phyloP scores from a whole-genome alignment of 2,329 filamentous ascomycete genomes.

The Purpureocillium takamizusanense region DNA sequence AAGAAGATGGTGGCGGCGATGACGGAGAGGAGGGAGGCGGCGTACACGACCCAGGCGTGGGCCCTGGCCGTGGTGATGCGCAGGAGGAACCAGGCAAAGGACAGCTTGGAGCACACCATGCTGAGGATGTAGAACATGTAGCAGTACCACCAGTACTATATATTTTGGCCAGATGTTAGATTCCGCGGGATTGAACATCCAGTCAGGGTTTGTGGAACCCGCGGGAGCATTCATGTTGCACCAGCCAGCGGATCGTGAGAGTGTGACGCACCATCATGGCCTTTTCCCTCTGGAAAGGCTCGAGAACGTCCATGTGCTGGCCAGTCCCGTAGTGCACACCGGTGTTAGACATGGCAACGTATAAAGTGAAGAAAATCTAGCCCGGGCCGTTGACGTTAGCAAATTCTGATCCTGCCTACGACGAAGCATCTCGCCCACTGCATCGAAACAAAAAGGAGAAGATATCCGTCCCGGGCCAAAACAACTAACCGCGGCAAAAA shows the following conservation, averaged over 20 bases:
- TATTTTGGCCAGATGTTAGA: background rate
- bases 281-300: constrained; percentile 11
- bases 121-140: constrained; percentile 24
- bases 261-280: constrained; percentile 23
- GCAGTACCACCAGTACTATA: constrained; percentile 27
- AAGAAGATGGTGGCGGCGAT: constrained; percentile 27
- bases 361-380: constrained; percentile 26
- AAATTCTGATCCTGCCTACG: too few relatives aligned
- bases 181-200: background rate
- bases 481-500: background rate
- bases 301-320: constrained; percentile 23
- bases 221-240: too few relatives aligned
- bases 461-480: background rate
- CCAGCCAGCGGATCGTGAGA: too few relatives aligned
- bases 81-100: constrained; percentile 29
- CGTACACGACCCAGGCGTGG: constrained; percentile 25
- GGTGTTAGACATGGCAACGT: constrained; percentile 15
- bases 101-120: constrained; percentile 29
- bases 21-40: constrained; percentile 22
- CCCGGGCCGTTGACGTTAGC: background rate
- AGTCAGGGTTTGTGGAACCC: too few relatives aligned
- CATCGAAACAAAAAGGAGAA: too few relatives aligned
- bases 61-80: constrained; percentile 24
- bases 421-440: too few relatives aligned
- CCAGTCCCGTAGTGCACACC: constrained; percentile 33